Conservation (phyloP, 495 filamentous ascomycete species). For the Penicillium lagena region DNA sequence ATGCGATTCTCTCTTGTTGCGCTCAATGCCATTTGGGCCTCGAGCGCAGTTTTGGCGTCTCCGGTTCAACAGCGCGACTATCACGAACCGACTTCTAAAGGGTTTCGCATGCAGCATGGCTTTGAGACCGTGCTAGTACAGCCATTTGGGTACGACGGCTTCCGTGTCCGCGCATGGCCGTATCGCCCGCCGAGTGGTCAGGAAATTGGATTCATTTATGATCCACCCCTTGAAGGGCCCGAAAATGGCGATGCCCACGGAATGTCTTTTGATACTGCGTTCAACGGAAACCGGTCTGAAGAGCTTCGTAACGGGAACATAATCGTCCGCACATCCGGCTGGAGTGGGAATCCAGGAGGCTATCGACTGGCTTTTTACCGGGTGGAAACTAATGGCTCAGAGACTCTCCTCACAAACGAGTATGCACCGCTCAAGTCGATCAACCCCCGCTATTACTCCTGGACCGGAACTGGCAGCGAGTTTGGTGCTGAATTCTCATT, state of each 20-base stretch:
- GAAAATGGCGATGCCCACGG: conserved; percentile 17
- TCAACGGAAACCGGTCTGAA: conserved; percentile 11
- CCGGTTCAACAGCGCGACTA: conserved; percentile 4
- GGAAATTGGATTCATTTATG: conserved; percentile 22
- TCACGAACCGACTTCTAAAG: conserved; percentile 14
- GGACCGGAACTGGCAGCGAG: conserved; percentile 17
- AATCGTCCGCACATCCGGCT: conserved; percentile 19
- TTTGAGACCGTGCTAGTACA: conserved; percentile 24
- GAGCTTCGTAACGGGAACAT: conserved; percentile 21
- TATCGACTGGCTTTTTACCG: conserved; percentile 22
- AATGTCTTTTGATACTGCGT: conserved; percentile 14
- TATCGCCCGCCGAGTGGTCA: conserved; percentile 19
- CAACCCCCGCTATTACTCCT: conserved; percentile 22
- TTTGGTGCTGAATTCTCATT: conserved; percentile 23
- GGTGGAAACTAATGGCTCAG: conserved; percentile 15
- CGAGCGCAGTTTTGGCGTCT: neutral
- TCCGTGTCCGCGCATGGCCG: conserved; percentile 23
- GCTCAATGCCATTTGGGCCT: neutral
- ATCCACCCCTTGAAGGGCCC: conserved; percentile 23
- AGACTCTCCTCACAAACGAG: conserved; percentile 22
- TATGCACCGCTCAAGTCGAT: conserved; percentile 25
- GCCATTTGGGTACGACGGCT: conserved; percentile 25
- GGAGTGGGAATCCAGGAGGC: conserved; percentile 16
- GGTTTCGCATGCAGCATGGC: conserved; percentile 22
- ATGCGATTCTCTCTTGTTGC: conserved; percentile 4